Conservation (phyloP, 2,329 filamentous ascomycete genomes). For the Aspergillus piperis region DNA sequence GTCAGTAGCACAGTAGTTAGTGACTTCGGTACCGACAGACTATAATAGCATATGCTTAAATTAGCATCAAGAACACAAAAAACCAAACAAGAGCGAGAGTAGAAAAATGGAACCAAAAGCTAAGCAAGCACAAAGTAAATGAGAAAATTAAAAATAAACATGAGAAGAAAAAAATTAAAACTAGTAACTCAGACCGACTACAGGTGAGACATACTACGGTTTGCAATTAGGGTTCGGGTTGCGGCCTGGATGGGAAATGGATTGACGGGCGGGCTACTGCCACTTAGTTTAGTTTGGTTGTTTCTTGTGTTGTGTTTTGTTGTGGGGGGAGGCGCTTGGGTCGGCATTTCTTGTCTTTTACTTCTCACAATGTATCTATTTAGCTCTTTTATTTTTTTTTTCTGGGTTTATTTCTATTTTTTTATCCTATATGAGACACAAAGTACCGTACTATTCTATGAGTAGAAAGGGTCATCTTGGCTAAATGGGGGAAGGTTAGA, state of each 20-base stretch:
- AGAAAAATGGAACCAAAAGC: background rate
- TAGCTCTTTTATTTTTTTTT: background rate
- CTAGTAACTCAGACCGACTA: background rate
- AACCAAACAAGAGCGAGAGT: too few species aligned
- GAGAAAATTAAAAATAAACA: background rate
- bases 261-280: background rate
- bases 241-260: conserved; percentile 1
- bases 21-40: too few species aligned
- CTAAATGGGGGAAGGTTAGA: background rate
- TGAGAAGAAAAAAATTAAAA: too few species aligned
- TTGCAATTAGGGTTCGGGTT: conserved; percentile 3
- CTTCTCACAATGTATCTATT: too few species aligned
- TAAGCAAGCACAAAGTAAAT: too few species aligned
- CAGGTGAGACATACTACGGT: conserved; percentile 18
- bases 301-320: background rate
- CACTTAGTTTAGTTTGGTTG: too few species aligned
- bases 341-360: background rate
- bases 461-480: too few species aligned
- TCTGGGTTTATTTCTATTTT: background rate
- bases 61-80: too few species aligned
- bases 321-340: background rate
- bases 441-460: background rate
- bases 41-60: too few species aligned
- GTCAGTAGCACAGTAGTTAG: too few species aligned
- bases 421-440: background rate